Percentiles rank a stretch among this genome's conserved stretches.
phyloP scores from a whole-genome alignment of 2,329 filamentous ascomycete genomes.

The Claviceps monticola region DNA sequence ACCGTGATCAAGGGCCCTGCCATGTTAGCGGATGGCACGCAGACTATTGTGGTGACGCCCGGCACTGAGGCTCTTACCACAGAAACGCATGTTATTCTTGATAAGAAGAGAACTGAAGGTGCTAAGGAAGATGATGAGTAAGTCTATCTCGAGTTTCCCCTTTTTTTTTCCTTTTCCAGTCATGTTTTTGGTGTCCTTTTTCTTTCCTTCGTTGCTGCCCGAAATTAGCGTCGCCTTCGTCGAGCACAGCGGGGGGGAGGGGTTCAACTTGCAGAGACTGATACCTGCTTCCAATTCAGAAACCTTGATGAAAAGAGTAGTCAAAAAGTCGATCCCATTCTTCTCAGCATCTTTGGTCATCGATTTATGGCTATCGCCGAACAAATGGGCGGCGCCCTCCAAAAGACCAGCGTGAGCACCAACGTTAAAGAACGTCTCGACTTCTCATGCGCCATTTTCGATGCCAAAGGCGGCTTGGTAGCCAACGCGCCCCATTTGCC shows the following conservation, averaged over 20 bases:
- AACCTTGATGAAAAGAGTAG: constrained; percentile 11
- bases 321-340: constrained; percentile 52
- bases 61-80: constrained; percentile 63
- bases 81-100: constrained; percentile 79
- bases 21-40: constrained; percentile 74
- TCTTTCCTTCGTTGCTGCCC: background rate
- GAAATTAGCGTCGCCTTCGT: background rate
- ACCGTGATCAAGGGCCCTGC: constrained; percentile 67
- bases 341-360: constrained; percentile 68
- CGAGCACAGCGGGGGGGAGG: background rate
- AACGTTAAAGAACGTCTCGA: constrained; percentile 75
- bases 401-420: constrained; percentile 69
- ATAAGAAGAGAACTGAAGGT: constrained; percentile 46
- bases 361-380: constrained; percentile 79
- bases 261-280: too few species aligned
- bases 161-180: too few species aligned
- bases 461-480: constrained; percentile 59
- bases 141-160: too few species aligned
- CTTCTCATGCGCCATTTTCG: constrained; percentile 72
- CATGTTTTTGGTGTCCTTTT: background rate
- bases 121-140: constrained; percentile 22
- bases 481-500: constrained; percentile 71
- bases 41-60: constrained; percentile 84
- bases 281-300: background rate
- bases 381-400: constrained; percentile 67